Conservation (phyloP, 495 filamentous ascomycete species). For the Tuber brumale region DNA sequence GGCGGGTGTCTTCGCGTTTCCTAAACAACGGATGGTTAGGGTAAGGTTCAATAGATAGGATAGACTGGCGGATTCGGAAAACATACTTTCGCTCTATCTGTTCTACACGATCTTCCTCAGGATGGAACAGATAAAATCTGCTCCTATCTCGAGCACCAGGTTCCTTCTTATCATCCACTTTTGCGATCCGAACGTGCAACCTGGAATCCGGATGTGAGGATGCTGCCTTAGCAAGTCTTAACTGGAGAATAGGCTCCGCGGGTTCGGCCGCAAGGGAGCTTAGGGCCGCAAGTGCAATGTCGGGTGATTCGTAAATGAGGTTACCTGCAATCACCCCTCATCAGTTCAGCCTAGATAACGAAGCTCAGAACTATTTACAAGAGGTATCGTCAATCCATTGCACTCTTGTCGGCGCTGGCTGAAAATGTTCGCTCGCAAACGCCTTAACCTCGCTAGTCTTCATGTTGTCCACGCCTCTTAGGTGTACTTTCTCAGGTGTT, state of each 20-base stretch:
- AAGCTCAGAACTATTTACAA: constrained; percentile 18
- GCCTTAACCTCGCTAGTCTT: constrained; percentile 67
- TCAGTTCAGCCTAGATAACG: constrained; percentile 2
- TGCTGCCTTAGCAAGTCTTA: constrained; percentile 58
- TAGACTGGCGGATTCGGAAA: neutral
- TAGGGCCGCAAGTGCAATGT: constrained; percentile 68
- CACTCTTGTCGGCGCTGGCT: constrained; percentile 50
- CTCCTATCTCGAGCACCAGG: constrained; percentile 69
- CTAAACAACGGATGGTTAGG: constrained; percentile 16
- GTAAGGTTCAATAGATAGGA: neutral
- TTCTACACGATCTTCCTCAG: constrained; percentile 78
- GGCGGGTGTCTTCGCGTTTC: constrained; percentile 38
- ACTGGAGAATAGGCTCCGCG: constrained; percentile 47
- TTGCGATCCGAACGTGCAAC: constrained; percentile 66
- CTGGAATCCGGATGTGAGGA: constrained; percentile 60
- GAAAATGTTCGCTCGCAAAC: constrained; percentile 62
- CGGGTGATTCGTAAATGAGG: constrained; percentile 62
- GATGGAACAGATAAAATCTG: constrained; percentile 84
- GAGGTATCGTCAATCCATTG: constrained; percentile 97
- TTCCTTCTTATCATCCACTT: constrained; percentile 69
- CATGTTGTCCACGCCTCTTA: constrained; percentile 75
- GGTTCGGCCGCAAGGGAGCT: constrained; percentile 51
- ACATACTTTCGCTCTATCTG: constrained; percentile 47
- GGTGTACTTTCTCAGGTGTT: constrained; percentile 63
- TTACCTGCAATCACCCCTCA: constrained; percentile 52